Conservation (phyloP, 495 filamentous ascomycete species). For the Amphirosellinia nigrospora region DNA sequence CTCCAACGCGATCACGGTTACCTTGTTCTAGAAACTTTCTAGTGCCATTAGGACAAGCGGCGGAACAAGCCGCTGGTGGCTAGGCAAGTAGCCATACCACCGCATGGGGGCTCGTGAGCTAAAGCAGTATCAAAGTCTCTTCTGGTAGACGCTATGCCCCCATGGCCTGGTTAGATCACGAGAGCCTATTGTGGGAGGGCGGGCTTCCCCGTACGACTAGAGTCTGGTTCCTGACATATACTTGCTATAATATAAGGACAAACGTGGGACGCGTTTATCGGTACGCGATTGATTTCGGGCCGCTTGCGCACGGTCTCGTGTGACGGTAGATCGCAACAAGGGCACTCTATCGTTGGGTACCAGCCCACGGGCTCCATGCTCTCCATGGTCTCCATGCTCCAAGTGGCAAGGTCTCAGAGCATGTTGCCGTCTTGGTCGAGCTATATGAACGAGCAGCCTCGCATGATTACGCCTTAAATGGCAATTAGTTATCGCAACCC, state of each 20-base stretch:
- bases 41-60: background rate
- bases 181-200: background rate
- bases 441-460: conserved; percentile 12
- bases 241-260: conserved; percentile 3
- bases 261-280: background rate
- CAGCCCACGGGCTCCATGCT: background rate
- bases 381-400: conserved; percentile 1
- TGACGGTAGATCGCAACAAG: conserved; percentile 21
- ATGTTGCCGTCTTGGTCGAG: conserved; percentile 8
- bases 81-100: background rate
- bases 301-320: conserved; percentile 19
- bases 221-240: conserved; percentile 6
- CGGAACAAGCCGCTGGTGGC: background rate
- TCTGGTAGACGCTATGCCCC: background rate
- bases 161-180: conserved; percentile 9
- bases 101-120: background rate
- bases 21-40: conserved; percentile 20
- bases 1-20: conserved; percentile 10
- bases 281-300: conserved; percentile 16
- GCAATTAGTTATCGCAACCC: conserved; percentile 6
- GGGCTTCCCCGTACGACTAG: background rate
- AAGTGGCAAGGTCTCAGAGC: background rate
- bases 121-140: background rate
- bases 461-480: background rate
- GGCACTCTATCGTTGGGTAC: conserved; percentile 14